Percentiles rank a stretch among this genome's conserved stretches.
phyloP scores from a whole-genome alignment of 495 filamentous ascomycete species.

The Penicillium flavigenum region DNA sequence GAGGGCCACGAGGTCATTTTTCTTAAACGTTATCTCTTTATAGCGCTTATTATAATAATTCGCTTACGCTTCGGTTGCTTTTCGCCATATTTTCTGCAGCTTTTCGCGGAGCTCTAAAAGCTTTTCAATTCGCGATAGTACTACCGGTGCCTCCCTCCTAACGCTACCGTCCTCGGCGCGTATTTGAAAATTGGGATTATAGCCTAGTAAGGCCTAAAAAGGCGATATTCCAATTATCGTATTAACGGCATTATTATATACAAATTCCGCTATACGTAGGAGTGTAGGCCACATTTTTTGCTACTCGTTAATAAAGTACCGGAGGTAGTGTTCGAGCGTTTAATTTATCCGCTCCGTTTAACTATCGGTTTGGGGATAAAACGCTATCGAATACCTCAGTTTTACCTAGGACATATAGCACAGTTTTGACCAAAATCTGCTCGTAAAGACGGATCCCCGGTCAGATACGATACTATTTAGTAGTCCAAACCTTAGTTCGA shows the following conservation, averaged over 20 bases:
- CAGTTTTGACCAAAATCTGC: background rate
- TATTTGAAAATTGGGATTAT: too few species aligned
- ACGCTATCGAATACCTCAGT: background rate
- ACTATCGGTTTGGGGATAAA: constrained; percentile 2
- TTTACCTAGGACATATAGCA: background rate
- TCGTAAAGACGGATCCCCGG: background rate
- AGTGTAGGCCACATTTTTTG: background rate
- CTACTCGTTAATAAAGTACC: background rate
- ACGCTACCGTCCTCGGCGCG: too few species aligned
- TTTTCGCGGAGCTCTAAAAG: too few species aligned
- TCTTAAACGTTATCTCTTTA: too few species aligned
- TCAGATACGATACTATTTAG: background rate
- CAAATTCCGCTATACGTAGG: background rate
- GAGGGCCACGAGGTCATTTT: too few species aligned
- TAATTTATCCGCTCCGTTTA: constrained; percentile 1
- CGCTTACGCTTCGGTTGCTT: too few species aligned
- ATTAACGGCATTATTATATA: background rate
- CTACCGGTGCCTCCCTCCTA: too few species aligned
- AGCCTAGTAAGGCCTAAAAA: too few species aligned
- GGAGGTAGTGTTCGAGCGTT: background rate
- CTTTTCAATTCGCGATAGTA: too few species aligned
- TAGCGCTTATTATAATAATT: too few species aligned
- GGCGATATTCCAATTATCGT: background rate
- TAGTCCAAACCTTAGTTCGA: constrained; percentile 1
- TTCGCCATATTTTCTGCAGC: too few species aligned